Evolutionary conservation across 2,329 filamentous ascomycete genomes (phyloP), one percentile per base, ranked within the genome.

Genomic region (Chrysoporthe cubensis): DNA sequence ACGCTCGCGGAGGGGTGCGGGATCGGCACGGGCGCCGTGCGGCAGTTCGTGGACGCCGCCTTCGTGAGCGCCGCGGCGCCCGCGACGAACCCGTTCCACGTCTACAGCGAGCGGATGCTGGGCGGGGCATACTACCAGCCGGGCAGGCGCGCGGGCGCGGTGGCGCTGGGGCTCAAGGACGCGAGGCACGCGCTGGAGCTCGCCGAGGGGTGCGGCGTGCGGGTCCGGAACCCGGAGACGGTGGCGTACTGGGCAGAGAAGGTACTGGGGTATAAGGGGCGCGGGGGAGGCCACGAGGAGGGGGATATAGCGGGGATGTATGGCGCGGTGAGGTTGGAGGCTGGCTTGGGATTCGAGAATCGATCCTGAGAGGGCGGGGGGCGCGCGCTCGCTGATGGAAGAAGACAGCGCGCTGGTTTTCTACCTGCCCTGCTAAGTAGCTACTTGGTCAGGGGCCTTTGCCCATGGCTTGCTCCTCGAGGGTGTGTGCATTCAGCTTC

Each of bases 291-390:
- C 16, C 18, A n/a, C 8, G 64, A 56, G 16, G 42, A 66, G 46
- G 57, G 64, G 16, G 64, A 66, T 57, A 56, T 66, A 13, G 58
- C 65, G 56, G 65, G 58, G 32, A n/a, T 62, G 32, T 66, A 66
- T 56, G 65, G 65, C 1, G 59, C 26, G 43, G 65, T 62, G 18
- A 54, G 65, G 58, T 37, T 57, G 13, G 44, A 21, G 8, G 46
- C 59, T 9, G 65, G 65, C 2, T 42, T 66, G 50, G 56, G 34
- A 13, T 66, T 66, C 48, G 64, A 66, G 48, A 66, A 66, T 21
- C 44, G 14, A 18, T 43, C 7, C 2, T 65, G 34, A 65, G 7
- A 18, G 14, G 44, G 14, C 4, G 18, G 14, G 46, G 46, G 37
- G 37, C 1, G 37, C 37, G 26, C 26, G 26, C 26, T 26, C 26